phyloP scores from a whole-genome alignment of 352 stramenopile species.

The Phytophthora foliorum region DNA sequence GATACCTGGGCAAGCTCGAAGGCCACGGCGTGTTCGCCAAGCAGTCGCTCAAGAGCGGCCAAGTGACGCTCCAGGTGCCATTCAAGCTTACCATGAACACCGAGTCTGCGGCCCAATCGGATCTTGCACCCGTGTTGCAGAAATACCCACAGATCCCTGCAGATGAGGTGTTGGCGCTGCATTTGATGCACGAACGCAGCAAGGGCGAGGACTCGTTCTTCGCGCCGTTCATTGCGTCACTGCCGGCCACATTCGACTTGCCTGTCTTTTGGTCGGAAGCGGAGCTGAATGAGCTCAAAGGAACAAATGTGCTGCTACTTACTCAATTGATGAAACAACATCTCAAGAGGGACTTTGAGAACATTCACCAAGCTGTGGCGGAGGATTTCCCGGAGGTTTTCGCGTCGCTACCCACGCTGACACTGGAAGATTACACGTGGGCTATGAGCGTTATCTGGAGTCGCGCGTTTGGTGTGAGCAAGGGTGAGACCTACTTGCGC shows the following conservation, averaged over 20 bases:
- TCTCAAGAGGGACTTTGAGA: constrained; percentile 65
- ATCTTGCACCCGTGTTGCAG: constrained; percentile 47
- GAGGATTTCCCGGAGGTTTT: constrained; percentile 63
- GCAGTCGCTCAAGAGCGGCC: constrained; percentile 37
- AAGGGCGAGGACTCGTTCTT: constrained; percentile 60
- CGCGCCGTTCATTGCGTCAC: constrained; percentile 60
- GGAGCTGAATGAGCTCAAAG: constrained; percentile 56
- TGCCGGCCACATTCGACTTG: constrained; percentile 66
- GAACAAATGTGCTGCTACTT: constrained; percentile 68
- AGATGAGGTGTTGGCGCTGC: constrained; percentile 67
- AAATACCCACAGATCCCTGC: constrained; percentile 50
- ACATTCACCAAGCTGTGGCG: constrained; percentile 58
- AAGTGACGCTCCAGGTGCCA: constrained; percentile 60
- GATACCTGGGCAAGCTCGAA: constrained; percentile 50
- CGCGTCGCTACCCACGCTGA: constrained; percentile 33
- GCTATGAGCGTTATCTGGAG: constrained; percentile 84
- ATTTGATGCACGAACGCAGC: constrained; percentile 67
- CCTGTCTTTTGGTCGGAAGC: constrained; percentile 64
- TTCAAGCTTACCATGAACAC: constrained; percentile 65
- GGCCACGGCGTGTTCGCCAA: constrained; percentile 63
- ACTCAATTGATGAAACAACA: constrained; percentile 75
- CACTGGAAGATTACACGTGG: constrained; percentile 74
- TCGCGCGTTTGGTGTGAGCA: constrained; percentile 70
- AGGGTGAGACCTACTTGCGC: constrained; percentile 49
- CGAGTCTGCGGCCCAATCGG: constrained; percentile 54